A percentile compares a stretch with the other conserved stretches of the same genome.
phyloP scores from a whole-genome alignment of 1,284 basidiomycete species.

The Sanguinoderma infundibulare region DNA sequence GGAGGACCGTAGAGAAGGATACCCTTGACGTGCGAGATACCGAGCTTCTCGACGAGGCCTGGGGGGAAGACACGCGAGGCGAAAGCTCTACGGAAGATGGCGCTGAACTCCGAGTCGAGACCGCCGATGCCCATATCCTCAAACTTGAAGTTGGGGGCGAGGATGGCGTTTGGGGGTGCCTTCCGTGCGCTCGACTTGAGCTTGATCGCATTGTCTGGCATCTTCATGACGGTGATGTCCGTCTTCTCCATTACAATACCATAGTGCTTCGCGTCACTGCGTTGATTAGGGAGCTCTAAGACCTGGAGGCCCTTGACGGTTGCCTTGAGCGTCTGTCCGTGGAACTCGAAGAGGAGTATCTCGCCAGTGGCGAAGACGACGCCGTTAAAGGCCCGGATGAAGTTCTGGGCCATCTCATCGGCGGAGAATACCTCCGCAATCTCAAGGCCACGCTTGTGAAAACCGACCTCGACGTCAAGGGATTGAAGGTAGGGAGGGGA shows the following conservation, averaged over 20 bases:
- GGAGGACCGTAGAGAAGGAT: slow-evolving; percentile 96
- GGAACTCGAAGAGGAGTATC: slow-evolving; percentile 88
- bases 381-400: slow-evolving; percentile 68
- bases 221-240: slow-evolving; percentile 89
- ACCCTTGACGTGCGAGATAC: slow-evolving; percentile 99
- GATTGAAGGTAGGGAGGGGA: slow-evolving; percentile 77
- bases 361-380: slow-evolving; percentile 79
- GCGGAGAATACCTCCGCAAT: slow-evolving; percentile 78
- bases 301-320: slow-evolving; percentile 69
- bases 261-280: slow-evolving; percentile 48
- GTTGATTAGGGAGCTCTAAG: slow-evolving; percentile 72
- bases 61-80: slow-evolving; percentile 98
- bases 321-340: slow-evolving; percentile 85
- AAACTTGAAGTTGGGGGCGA: slow-evolving; percentile 99
- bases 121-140: slow-evolving; percentile 99
- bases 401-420: slow-evolving; percentile 83
- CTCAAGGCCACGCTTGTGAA: slow-evolving; percentile 66
- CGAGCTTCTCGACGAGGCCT: slow-evolving; percentile 95
- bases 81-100: slow-evolving; percentile 99
- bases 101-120: slow-evolving; percentile 92
- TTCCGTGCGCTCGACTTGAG: slow-evolving; percentile 93
- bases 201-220: slow-evolving; percentile 81
- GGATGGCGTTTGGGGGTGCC: slow-evolving; percentile 91
- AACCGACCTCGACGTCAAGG: slow-evolving; percentile 82
- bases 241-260: slow-evolving; percentile 93